These are phyloP conservation scores for Hydrangea macrophylla DNA, from an alignment of 148 eudicot genomes.

Conservation along the genomic window DNA sequence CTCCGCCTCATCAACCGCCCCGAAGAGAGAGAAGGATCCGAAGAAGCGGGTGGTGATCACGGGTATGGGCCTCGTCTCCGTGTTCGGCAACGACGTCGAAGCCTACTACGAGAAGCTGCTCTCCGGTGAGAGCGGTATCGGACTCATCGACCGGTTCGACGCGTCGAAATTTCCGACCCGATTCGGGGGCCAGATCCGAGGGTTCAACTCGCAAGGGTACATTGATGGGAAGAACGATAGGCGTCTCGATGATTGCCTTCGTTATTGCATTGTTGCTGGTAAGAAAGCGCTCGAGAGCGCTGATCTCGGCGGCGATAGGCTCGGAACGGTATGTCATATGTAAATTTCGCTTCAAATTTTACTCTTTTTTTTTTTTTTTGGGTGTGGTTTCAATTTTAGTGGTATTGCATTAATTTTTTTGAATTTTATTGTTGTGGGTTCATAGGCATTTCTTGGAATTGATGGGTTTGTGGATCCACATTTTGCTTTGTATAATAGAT, in stretches of 20 bases:
- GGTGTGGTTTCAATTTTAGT: background rate
- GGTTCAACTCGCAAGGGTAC: constrained; percentile 51
- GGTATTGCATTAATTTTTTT: background rate
- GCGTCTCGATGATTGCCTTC: constrained; percentile 53
- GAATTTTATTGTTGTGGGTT: background rate
- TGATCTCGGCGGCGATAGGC: constrained; percentile 52
- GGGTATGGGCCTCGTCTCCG: constrained; percentile 91
- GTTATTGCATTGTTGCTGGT: constrained; percentile 73
- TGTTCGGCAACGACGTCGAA: constrained; percentile 80
- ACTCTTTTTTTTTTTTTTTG: background rate
- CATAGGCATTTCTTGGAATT: background rate
- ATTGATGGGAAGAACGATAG: constrained; percentile 70
- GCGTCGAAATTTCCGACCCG: constrained; percentile 84
- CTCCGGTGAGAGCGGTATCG: constrained; percentile 78
- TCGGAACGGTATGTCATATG: constrained; percentile 35
- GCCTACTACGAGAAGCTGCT: constrained; percentile 70
- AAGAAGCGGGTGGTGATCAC: constrained; percentile 91
- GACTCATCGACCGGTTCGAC: constrained; percentile 72
- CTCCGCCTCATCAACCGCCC: constrained; percentile 30
- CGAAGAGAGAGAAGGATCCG: constrained; percentile 84
- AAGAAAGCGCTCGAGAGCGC: constrained; percentile 65
- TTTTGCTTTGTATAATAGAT: background rate
- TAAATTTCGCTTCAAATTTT: background rate
- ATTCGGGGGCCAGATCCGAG: constrained; percentile 67
- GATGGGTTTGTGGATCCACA: constrained; percentile 10